A percentile compares a stretch with the other conserved stretches of the same genome.
Conservation (phyloP, 805 yeast genomes). For the Nakazawaea wyomingensis region DNA sequence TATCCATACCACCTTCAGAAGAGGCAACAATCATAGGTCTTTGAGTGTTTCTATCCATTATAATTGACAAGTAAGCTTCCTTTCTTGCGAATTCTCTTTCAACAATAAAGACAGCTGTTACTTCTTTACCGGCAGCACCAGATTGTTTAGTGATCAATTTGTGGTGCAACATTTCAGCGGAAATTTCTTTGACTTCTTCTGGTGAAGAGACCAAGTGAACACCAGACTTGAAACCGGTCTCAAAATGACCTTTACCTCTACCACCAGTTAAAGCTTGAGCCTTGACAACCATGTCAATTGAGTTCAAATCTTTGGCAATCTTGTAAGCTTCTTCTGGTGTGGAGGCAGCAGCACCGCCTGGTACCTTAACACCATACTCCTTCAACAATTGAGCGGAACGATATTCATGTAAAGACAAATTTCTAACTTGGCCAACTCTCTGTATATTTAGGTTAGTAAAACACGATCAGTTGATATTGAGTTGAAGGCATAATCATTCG, state of each 20-base stretch:
- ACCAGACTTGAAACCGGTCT: conserved; percentile 94
- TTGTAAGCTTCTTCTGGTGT: conserved; percentile 85
- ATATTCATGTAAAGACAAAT: conserved; percentile 89
- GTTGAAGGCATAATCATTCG: neutral
- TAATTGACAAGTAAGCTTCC: conserved; percentile 92
- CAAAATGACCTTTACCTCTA: conserved; percentile 98
- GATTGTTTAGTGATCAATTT: conserved; percentile 97
- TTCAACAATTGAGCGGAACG: conserved; percentile 87
- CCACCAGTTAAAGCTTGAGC: conserved; percentile 99
- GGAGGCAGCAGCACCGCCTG: conserved; percentile 85
- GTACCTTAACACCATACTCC: conserved; percentile 83
- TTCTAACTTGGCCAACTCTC: conserved; percentile 40
- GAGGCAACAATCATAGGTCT: conserved; percentile 93
- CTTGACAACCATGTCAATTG: conserved; percentile 86
- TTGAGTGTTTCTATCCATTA: conserved; percentile 90
- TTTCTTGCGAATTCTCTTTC: conserved; percentile 91
- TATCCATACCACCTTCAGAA: conserved; percentile 99
- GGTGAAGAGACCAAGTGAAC: conserved; percentile 84
- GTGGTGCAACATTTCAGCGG: conserved; percentile 86
- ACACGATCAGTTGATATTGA: neutral
- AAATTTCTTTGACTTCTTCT: conserved; percentile 80
- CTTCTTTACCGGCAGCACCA: conserved; percentile 95
- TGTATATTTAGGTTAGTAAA: neutral
- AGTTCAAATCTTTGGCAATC: conserved; percentile 69
- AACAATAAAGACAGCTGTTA: conserved; percentile 92